Evolutionary conservation across 169 alveolate genomes (phyloP), one percentile per base, ranked within the genome.

Genomic region (Babesia ovis): DNA sequence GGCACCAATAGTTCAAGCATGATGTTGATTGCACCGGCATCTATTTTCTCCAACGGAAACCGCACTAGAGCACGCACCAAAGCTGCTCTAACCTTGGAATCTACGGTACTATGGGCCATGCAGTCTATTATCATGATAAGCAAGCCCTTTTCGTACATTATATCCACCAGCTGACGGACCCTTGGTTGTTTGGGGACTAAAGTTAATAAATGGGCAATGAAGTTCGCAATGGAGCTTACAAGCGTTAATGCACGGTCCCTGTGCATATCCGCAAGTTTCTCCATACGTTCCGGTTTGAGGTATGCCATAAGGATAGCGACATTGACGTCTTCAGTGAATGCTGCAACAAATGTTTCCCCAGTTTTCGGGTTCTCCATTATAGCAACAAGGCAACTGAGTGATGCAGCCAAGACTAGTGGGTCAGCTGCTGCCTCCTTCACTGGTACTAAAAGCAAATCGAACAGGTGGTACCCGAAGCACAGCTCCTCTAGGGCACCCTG

Each of bases 381-480:
- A 29, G 35, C 41, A 0, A 27, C 32, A 27, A 37, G 35, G 48
- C 83, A 59, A 12, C 62, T 32, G n/a, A 69, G 70, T 20, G 86
- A 39, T 12, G 86, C 56, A 1, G 83, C 54, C 31, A 79, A 60
- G 37, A 79, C 70, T 32, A 56, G 39, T 1, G 77, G 74, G 54
- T 79, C 62, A 1, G 86, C 83, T 35, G 32, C 60, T 1, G 68
- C 25, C 42, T 79, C 86, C 59, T 79, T 79, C 16, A 79, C 61
- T 16, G 86, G 83, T 23, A 79, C 86, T 5, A 79, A 11, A 31
- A 79, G 32, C 29, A 79, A 39, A 29, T 79, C 86, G 53, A 79
- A 68, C 29, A 79, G 51, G 53, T 79, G 82, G 64, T 46, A 79
- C 9, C 83, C 82, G 41, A 39, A 66, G 60, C 86, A 79, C 18